Evolutionary conservation across 208 protist species (phyloP).

Genomic region (Trypanosoma cruzi): DNA sequence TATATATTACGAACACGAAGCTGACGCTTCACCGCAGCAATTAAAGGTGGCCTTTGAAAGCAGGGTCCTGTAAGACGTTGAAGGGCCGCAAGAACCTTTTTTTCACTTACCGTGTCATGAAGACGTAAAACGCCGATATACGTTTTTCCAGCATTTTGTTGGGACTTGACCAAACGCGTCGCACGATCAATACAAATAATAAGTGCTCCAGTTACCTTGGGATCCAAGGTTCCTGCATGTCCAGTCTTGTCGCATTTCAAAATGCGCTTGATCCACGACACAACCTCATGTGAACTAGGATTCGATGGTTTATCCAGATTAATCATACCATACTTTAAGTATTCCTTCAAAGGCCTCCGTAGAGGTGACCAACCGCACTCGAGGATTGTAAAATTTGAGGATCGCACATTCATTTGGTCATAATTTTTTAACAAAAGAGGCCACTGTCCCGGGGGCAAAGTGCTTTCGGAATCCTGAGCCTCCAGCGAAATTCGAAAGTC

Average conservation of each 20-base stretch:
- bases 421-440: constrained; percentile 99
- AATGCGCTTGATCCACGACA: constrained; percentile 99
- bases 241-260: constrained; percentile 99
- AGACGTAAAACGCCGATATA: constrained; percentile 99
- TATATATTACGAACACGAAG: constrained; percentile 99
- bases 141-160: constrained; percentile 99
- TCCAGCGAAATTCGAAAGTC: constrained; percentile 77
- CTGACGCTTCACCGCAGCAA: constrained; percentile 98
- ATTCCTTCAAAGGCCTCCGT: constrained; percentile 97
- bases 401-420: constrained; percentile 97
- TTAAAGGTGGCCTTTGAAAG: constrained; percentile 99
- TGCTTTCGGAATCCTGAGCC: constrained; percentile 47
- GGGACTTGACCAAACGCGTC: constrained; percentile 99
- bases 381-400: constrained; percentile 97
- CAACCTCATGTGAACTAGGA: constrained; percentile 99
- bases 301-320: constrained; percentile 99
- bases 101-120: constrained; percentile 93
- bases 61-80: constrained; percentile 98
- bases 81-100: constrained; percentile 91
- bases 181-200: constrained; percentile 99
- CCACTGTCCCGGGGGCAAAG: constrained; percentile 95
- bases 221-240: constrained; percentile 99
- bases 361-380: constrained; percentile 97
- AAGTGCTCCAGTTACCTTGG: constrained; percentile 98
- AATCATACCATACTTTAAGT: constrained; percentile 99